phyloP scores from a whole-genome alignment of 148 eudicot genomes.

The Mesembryanthemum crystallinum region DNA sequence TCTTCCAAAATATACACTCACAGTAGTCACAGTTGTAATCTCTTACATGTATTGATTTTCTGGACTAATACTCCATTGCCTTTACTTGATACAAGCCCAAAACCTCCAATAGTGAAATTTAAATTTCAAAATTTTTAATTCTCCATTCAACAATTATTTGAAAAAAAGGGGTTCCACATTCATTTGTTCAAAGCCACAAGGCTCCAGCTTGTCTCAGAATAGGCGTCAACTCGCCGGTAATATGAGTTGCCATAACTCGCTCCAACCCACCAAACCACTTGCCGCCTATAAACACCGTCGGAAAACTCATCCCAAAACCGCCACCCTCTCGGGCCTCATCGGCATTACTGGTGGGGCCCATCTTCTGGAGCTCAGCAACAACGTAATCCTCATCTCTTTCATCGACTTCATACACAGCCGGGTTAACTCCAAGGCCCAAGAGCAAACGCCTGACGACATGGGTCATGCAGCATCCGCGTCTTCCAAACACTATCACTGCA shows the following conservation, averaged over 20 bases:
- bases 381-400: slow-evolving; percentile 36
- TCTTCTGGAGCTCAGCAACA: slow-evolving; percentile 25
- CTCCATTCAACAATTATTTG: too few species aligned
- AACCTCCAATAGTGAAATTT: too few species aligned
- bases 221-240: slow-evolving; percentile 62
- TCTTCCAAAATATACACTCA: too few species aligned
- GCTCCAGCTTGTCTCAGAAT: slow-evolving; percentile 63
- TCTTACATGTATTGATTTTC: too few species aligned
- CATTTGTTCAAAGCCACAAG: slow-evolving; percentile 50
- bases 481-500: slow-evolving; percentile 43
- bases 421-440: slow-evolving; percentile 48
- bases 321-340: neutral
- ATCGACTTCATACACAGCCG: slow-evolving; percentile 45
- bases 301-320: slow-evolving; percentile 35
- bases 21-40: too few species aligned
- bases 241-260: slow-evolving; percentile 57
- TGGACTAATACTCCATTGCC: too few species aligned
- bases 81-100: too few species aligned
- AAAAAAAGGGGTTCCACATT: neutral
- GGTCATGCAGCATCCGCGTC: slow-evolving; percentile 61
- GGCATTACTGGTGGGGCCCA: neutral
- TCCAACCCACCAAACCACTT: slow-evolving; percentile 67
- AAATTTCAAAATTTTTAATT: too few species aligned
- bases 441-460: slow-evolving; percentile 53
- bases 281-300: slow-evolving; percentile 75